These are phyloP conservation scores for Echeveria elegans DNA, from an alignment of 164 flowering plant species.

Conservation along the genomic window DNA sequence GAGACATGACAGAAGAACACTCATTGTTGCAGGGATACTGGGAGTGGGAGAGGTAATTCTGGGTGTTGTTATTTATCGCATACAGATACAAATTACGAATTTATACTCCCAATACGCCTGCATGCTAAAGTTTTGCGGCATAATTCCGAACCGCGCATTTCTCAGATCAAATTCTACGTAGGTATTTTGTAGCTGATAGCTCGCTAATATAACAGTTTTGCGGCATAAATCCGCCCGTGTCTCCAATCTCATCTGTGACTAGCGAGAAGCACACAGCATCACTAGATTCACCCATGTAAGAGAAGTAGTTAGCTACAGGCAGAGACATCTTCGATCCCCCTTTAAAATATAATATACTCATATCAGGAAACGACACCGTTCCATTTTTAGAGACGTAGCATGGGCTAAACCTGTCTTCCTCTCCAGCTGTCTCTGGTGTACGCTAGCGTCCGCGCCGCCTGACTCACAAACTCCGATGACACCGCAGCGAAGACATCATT, in stretches of 20 bases:
- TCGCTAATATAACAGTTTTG: neutral
- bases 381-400: constrained; percentile 10
- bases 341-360: constrained; percentile 13
- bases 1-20: neutral
- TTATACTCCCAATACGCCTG: neutral
- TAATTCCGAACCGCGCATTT: neutral
- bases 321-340: constrained; percentile 14
- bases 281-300: constrained; percentile 3
- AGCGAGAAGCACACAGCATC: neutral
- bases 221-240: neutral
- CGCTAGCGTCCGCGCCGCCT: neutral
- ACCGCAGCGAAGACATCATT: constrained; percentile 10
- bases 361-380: constrained; percentile 13
- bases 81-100: neutral
- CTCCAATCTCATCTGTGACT: neutral
- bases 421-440: constrained; percentile 12
- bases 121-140: neutral
- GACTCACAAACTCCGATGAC: constrained; percentile 5
- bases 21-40: neutral
- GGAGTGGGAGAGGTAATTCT: no score
- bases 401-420: constrained; percentile 10
- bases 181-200: neutral
- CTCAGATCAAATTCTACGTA: neutral
- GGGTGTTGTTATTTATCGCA: no score
- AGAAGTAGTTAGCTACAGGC: constrained; percentile 14